Evolutionary conservation across 306 rosid species (phyloP).

Genomic region (Prunus padus): DNA sequence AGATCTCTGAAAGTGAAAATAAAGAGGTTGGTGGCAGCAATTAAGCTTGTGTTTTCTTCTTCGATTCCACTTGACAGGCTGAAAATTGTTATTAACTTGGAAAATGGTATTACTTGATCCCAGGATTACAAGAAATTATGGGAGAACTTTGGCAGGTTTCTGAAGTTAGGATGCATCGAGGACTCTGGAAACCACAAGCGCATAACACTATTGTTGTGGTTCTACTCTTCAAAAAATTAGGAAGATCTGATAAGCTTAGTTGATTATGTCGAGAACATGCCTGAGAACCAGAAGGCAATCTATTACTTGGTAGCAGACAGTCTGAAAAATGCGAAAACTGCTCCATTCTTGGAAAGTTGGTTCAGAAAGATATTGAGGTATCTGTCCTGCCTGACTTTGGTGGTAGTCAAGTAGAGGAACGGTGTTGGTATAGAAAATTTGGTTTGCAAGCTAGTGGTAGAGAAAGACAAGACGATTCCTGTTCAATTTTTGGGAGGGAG

Average conservation of each 20-base stretch:
- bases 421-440: not conserved
- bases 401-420: not conserved
- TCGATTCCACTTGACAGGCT: not conserved
- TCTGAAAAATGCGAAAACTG: constrained; percentile 92
- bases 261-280: constrained; percentile 90
- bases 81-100: constrained; percentile 20
- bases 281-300: constrained; percentile 88
- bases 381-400: not conserved
- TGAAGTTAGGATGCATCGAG: constrained; percentile 87
- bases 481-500: not conserved
- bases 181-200: constrained; percentile 97
- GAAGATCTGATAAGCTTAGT: constrained; percentile 84
- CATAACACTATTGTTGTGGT: constrained; percentile 78
- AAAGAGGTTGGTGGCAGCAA: constrained; percentile 61
- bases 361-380: constrained; percentile 94
- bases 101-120: constrained; percentile 19
- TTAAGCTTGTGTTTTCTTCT: constrained; percentile 2
- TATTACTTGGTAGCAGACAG: constrained; percentile 94
- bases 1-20: constrained; percentile 74
- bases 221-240: constrained; percentile 87
- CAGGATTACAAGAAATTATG: constrained; percentile 97
- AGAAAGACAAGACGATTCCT: not conserved
- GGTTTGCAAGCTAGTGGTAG: not conserved
- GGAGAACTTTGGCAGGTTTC: constrained; percentile 96
- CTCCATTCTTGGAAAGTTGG: constrained; percentile 91